phyloP scores from a whole-genome alignment of 495 filamentous ascomycete species.

The Paragyromitra xinjiangensis region DNA sequence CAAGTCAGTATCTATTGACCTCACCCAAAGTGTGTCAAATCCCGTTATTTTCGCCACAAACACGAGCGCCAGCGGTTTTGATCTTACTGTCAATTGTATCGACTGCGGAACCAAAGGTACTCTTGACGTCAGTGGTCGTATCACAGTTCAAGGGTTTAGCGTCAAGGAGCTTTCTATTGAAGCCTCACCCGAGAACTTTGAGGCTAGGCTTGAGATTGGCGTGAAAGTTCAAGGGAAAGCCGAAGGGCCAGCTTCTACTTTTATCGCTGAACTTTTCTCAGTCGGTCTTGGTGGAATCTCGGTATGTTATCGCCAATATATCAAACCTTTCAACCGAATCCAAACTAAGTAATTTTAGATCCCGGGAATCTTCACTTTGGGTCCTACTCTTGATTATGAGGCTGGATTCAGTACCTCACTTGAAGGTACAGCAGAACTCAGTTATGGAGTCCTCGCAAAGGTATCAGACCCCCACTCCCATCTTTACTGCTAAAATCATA shows the following conservation, averaged over 20 bases:
- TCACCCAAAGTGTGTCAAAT: slow-evolving; percentile 8
- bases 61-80: slow-evolving; percentile 13
- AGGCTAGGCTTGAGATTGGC: slow-evolving; percentile 17
- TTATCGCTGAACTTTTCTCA: slow-evolving; percentile 13
- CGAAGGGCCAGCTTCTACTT: slow-evolving; percentile 5
- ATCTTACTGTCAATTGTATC: slow-evolving; percentile 19
- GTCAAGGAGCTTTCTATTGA: slow-evolving; percentile 24
- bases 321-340: background rate
- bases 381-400: slow-evolving; percentile 30
- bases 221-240: slow-evolving; percentile 19
- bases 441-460: slow-evolving; percentile 30
- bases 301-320: background rate
- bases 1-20: slow-evolving; percentile 20
- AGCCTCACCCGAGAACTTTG: slow-evolving; percentile 28
- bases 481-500: background rate
- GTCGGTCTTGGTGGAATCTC: slow-evolving; percentile 8
- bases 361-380: slow-evolving; percentile 32
- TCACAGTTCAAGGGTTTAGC: background rate
- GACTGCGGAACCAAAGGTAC: slow-evolving; percentile 33
- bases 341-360: slow-evolving; percentile 17
- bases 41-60: slow-evolving; percentile 23
- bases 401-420: slow-evolving; percentile 25
- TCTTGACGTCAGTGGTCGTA: slow-evolving; percentile 21
- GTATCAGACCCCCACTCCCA: background rate
- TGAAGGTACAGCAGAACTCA: slow-evolving; percentile 17